Evolutionary conservation across 2,329 filamentous ascomycete genomes (phyloP).

Genomic region (Colletotrichum sp.): DNA sequence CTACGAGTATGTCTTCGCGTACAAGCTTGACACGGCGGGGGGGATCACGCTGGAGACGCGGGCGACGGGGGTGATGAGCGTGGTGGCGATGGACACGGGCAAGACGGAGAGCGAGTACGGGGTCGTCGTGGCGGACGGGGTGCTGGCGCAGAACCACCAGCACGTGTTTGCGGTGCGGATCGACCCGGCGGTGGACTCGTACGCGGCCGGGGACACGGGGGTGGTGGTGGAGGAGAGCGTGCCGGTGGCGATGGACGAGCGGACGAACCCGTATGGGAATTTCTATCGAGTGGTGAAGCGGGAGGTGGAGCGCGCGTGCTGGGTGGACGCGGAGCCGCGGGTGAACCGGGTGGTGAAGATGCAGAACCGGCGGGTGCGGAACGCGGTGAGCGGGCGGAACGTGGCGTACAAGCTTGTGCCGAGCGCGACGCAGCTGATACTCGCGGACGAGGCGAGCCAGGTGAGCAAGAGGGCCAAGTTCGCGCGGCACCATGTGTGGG

Average conservation of each 20-base stretch:
- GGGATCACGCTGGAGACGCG: constrained; percentile 66
- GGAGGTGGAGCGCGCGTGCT: constrained; percentile 47
- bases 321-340: constrained; percentile 57
- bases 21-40: constrained; percentile 65
- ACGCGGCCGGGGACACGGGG: constrained; percentile 51
- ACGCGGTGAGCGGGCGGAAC: constrained; percentile 52
- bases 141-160: constrained; percentile 73
- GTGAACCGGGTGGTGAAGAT: constrained; percentile 57
- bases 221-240: constrained; percentile 47
- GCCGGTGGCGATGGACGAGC: constrained; percentile 43
- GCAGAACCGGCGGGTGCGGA: constrained; percentile 49
- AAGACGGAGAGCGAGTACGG: constrained; percentile 59
- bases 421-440: constrained; percentile 48
- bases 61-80: constrained; percentile 69
- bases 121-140: constrained; percentile 67
- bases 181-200: constrained; percentile 65
- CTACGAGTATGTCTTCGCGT: constrained; percentile 68
- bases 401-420: constrained; percentile 56
- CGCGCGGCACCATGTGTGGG: constrained; percentile 52
- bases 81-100: constrained; percentile 61
- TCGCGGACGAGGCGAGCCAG: constrained; percentile 50
- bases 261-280: constrained; percentile 67
- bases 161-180: constrained; percentile 71
- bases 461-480: constrained; percentile 48
- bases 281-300: constrained; percentile 60